Base-by-base conservation (phyloP, 208 protist genomes). In the Leishmania aethiopica region DNA sequence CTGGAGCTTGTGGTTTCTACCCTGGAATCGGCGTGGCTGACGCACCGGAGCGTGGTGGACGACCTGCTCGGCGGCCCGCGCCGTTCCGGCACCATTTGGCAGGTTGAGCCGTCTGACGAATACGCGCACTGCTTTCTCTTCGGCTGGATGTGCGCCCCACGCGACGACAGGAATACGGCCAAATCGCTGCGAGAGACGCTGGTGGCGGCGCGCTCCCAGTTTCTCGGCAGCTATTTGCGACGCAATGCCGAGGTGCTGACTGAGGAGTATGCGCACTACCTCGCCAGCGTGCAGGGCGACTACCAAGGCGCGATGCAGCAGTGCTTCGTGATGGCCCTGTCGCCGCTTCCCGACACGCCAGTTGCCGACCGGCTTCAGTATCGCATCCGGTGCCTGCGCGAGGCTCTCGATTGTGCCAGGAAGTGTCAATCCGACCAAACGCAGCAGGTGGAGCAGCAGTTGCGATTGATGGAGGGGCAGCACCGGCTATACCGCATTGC, bases 61-160 rank as follows among this genome's bases (percentile, higher is more conserved):
- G 79, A 81, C n/a, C 92, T 98, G 8, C 91, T 98, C 49, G 95
- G 95, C 67, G 91, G 91, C 32, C 90, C 93, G 35, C 82, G 89
- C 32, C 90, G 73, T 42, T 95, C 95, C 25, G 95, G 95, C 6
- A 91, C 86, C n/a, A 95, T 98, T 59, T 98, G 95, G 95, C 86
- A 89, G 53, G 78, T 97, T 37, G 95, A 98, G 83, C 91, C 93
- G 42, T 84, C 82, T n/a, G 95, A 98, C 70, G 92, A 96, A 86
- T 87, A 96, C 74, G 88, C 93, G 22, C 95, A 98, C 83, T 95
- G 89, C 80, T 93, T 92, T 71, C 85, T 98, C 53, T 95, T 98
- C 78, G 93, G 95, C 79, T 98, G 94, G 92, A 84, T 98, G 67
- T 89, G 84, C 59, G 84, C 89, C 17, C 93, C 92, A 1, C 92